phyloP scores from a whole-genome alignment of 148 eudicot genomes.

The Fallopia convolvulus region DNA sequence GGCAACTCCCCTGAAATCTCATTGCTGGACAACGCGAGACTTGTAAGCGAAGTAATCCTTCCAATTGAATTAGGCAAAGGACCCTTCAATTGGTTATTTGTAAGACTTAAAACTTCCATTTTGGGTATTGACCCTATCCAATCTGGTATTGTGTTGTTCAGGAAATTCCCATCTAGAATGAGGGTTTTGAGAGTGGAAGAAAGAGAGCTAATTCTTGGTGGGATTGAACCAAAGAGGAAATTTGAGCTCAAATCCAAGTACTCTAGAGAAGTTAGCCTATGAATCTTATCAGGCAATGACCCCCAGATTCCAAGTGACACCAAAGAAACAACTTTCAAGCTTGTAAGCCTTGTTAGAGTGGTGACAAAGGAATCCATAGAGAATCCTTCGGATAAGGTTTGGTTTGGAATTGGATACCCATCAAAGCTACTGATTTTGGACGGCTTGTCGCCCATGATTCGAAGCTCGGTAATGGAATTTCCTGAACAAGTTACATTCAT shows the following conservation, averaged over 20 bases:
- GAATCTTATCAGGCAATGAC: conserved; percentile 46
- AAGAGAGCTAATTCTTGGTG: conserved; percentile 43
- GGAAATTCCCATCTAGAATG: conserved; percentile 47
- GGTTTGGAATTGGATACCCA: conserved; percentile 47
- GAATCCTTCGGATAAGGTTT: conserved; percentile 47
- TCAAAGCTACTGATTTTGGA: conserved; percentile 25
- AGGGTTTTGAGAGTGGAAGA: conserved; percentile 40
- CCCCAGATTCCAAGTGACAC: conserved; percentile 75
- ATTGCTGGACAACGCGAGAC: conserved; percentile 43
- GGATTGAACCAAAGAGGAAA: conserved; percentile 54
- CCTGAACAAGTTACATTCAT: conserved; percentile 52
- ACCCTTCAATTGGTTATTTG: conserved; percentile 40
- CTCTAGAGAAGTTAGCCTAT: conserved; percentile 50
- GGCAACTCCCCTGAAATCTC: conserved; percentile 45
- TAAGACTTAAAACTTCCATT: conserved; percentile 38
- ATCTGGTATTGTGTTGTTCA: conserved; percentile 45
- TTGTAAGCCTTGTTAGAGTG: conserved; percentile 57
- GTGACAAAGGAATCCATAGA: conserved; percentile 60
- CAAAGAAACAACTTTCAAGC: conserved; percentile 43
- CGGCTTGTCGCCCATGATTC: conserved; percentile 52
- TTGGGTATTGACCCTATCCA: conserved; percentile 38
- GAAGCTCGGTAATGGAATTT: conserved; percentile 51
- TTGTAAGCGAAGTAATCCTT: conserved; percentile 26
- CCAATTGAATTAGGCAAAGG: conserved; percentile 38
- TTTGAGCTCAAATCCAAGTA: conserved; percentile 59